These are phyloP conservation scores for Fusarium sp. DNA, from an alignment of 2,329 filamentous ascomycete species.

Conservation along the genomic window DNA sequence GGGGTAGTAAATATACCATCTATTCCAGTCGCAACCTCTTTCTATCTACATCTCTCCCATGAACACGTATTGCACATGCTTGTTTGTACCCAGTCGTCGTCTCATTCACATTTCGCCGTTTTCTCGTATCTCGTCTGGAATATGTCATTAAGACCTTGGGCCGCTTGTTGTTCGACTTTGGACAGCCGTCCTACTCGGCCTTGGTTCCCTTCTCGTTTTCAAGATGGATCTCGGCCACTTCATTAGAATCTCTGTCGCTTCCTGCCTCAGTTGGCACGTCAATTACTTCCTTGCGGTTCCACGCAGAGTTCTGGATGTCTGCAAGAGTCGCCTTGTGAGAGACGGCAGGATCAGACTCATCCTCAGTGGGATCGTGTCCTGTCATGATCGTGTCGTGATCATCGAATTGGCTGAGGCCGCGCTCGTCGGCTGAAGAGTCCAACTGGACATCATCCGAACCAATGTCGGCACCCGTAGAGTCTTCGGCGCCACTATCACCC, in stretches of 20 bases:
- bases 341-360: constrained; percentile 30
- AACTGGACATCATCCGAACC: constrained; percentile 61
- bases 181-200: constrained; percentile 40
- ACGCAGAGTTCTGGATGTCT: constrained; percentile 53
- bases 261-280: constrained; percentile 56
- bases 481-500: constrained; percentile 49
- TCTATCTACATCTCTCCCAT: constrained; percentile 40
- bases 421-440: constrained; percentile 57
- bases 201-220: constrained; percentile 55
- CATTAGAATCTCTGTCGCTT: constrained; percentile 57
- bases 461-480: constrained; percentile 54
- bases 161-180: constrained; percentile 26
- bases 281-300: constrained; percentile 56
- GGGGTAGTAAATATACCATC: constrained; percentile 21
- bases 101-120: constrained; percentile 35
- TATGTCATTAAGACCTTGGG: constrained; percentile 16
- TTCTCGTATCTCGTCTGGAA: constrained; percentile 35
- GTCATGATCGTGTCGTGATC: constrained; percentile 53
- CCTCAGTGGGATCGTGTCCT: constrained; percentile 30
- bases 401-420: constrained; percentile 41
- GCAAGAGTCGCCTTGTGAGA: constrained; percentile 35
- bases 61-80: constrained; percentile 32
- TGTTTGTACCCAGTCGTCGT: constrained; percentile 20
- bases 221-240: constrained; percentile 65
- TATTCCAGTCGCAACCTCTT: constrained; percentile 36